Conservation (phyloP, 495 filamentous ascomycete genomes). For the Chaetomium tenue region DNA sequence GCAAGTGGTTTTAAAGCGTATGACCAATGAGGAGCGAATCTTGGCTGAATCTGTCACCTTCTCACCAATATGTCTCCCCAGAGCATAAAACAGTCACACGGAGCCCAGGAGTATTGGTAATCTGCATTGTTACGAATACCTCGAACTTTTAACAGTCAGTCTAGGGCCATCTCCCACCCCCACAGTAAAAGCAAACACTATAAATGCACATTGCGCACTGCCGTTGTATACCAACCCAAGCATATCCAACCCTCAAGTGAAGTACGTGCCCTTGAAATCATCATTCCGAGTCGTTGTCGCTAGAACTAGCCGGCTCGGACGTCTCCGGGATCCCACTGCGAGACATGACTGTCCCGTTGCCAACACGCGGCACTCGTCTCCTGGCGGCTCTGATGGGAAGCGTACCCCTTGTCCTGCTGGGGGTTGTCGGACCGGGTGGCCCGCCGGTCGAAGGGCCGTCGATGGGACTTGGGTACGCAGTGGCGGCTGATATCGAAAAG, state of each 20-base stretch:
- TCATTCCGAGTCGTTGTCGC: background rate
- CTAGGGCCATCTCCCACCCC: too few relatives aligned
- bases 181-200: too few relatives aligned
- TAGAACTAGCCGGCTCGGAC: background rate
- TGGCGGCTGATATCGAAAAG: background rate
- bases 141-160: too few relatives aligned
- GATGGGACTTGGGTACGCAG: background rate
- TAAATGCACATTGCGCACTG: too few relatives aligned
- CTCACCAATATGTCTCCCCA: too few relatives aligned
- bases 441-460: background rate
- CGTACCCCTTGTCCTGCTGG: background rate
- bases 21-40: too few relatives aligned
- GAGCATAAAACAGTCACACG: too few relatives aligned
- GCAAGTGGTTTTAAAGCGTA: too few relatives aligned
- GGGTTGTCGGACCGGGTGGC: background rate
- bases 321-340: background rate
- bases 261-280: background rate
- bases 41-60: too few relatives aligned
- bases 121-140: too few relatives aligned
- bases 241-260: background rate
- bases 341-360: slow-evolving; percentile 1
- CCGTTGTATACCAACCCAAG: background rate
- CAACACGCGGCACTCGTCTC: background rate
- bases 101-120: too few relatives aligned
- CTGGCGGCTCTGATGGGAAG: slow-evolving; percentile 3